Evolutionary conservation across 2,329 filamentous ascomycete species (phyloP), one percentile per base, ranked within the genome.

Genomic region (Epichloe sibirici): DNA sequence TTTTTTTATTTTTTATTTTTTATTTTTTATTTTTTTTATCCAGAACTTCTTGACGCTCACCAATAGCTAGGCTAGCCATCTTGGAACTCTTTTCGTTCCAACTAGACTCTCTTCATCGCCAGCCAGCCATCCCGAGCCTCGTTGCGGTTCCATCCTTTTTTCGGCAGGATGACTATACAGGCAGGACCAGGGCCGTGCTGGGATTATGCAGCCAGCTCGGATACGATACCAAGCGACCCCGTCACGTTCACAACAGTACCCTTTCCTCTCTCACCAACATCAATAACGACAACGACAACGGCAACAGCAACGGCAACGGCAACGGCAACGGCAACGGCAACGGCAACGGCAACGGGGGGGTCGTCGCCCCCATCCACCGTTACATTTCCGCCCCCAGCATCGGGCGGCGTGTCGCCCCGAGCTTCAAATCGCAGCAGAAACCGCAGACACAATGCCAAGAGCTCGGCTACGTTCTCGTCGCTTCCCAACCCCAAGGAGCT

Each of bases 401-500:
- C 17, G 8, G 34, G 31, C 7, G 34, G 31, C 7, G 5, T 17
- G 17, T 7, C 25, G 25, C 21, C 28, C 5, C 45, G 13, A 8
- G 3, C 45, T 12, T 21, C 25, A 31, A 45, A 11, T 17, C 38
- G 37, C 3, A 43, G 3, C 17, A 38, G 51, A 46, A 31, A 44
- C n/a, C 49, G 45, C 40, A 17, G 31, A 23, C 47, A 46, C 6
- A n/a, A 34, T 6, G 35, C 49, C n/a, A 52, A 25, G 49, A 52
- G 13, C 21, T 46, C 42, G 28, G 21, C 53, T 3, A 25, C 49
- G 2, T 47, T 35, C 5, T 46, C 49, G 21, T 54, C 46, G 21
- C 45, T 52, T 23, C 53, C 49, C n/a, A 48, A 54, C 15, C 49
- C 49, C 6, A 50, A 40, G n/a, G 39, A 51, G n/a, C 48, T 55